A percentile compares a stretch with the other conserved stretches of the same genome.
phyloP scores from a whole-genome alignment of 176 grass and related monocot species.

The Paspalum notatum region DNA sequence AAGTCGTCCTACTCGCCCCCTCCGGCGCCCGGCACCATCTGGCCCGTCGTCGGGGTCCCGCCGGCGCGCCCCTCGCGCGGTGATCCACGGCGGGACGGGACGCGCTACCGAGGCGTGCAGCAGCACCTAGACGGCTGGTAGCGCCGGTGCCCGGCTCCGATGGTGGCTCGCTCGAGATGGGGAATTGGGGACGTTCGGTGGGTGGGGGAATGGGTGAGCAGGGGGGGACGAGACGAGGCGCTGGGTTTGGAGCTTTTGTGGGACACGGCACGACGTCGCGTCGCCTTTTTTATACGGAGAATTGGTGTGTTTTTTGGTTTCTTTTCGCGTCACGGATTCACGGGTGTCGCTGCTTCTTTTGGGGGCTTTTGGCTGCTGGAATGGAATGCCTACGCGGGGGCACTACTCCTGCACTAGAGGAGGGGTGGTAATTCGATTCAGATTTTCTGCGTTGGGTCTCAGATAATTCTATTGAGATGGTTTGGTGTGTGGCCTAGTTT shows the following conservation, averaged over 20 bases:
- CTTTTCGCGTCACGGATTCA: no score
- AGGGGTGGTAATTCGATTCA: background rate
- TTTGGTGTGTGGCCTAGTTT: background rate
- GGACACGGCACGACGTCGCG: no score
- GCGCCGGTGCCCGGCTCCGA: background rate
- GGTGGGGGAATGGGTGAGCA: background rate
- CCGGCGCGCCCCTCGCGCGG: constrained; percentile 17
- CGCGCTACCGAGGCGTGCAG: background rate
- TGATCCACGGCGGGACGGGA: constrained; percentile 49
- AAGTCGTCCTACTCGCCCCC: constrained; percentile 33
- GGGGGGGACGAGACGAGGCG: background rate
- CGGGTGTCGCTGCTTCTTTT: background rate
- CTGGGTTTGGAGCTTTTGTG: background rate
- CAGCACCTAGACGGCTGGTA: background rate
- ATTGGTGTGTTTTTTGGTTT: background rate
- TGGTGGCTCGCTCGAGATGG: background rate
- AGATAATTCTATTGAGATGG: background rate
- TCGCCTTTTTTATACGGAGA: no score
- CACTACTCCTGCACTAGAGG: no score
- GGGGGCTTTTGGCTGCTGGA: background rate
- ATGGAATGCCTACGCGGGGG: constrained; percentile 20
- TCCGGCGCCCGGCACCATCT: constrained; percentile 55
- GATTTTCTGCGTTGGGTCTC: background rate
- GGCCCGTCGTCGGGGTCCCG: constrained; percentile 35
- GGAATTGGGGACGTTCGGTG: background rate